Conservation (phyloP, 1,284 basidiomycete genomes). For the Mycosarcoma mackinlayi region DNA sequence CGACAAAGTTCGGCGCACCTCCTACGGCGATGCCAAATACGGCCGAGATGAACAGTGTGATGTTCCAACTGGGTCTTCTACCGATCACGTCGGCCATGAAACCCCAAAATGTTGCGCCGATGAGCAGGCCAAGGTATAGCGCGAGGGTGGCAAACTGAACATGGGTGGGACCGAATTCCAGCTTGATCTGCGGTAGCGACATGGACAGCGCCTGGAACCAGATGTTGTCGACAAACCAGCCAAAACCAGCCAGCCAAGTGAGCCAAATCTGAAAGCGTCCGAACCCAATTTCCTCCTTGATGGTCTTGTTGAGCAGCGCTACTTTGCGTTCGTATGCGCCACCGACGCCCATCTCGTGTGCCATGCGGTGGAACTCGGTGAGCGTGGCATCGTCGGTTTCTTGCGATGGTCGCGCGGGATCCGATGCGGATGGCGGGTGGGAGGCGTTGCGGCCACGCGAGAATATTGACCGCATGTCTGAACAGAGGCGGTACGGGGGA, state of each 20-base stretch:
- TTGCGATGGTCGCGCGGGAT: constrained; percentile 8
- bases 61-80: constrained; percentile 74
- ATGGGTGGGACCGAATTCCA: constrained; percentile 54
- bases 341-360: constrained; percentile 57
- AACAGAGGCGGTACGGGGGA: not conserved
- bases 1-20: constrained; percentile 72
- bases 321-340: constrained; percentile 61
- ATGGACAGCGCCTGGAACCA: constrained; percentile 62
- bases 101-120: constrained; percentile 74
- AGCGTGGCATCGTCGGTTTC: constrained; percentile 39
- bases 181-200: constrained; percentile 57
- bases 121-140: constrained; percentile 74
- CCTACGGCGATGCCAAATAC: constrained; percentile 75
- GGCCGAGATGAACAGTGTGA: constrained; percentile 74
- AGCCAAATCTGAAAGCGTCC: constrained; percentile 75
- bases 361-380: constrained; percentile 44
- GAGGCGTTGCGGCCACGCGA: constrained; percentile 3
- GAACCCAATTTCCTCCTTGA: constrained; percentile 71
- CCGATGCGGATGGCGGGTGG: not conserved
- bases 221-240: constrained; percentile 72
- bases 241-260: constrained; percentile 73
- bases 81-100: constrained; percentile 69
- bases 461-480: constrained; percentile 4
- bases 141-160: constrained; percentile 70
- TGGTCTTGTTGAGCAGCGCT: constrained; percentile 53